These are phyloP conservation scores for Blastobotrys mokoenaii DNA, from an alignment of 805 yeast species.

Conservation along the genomic window DNA sequence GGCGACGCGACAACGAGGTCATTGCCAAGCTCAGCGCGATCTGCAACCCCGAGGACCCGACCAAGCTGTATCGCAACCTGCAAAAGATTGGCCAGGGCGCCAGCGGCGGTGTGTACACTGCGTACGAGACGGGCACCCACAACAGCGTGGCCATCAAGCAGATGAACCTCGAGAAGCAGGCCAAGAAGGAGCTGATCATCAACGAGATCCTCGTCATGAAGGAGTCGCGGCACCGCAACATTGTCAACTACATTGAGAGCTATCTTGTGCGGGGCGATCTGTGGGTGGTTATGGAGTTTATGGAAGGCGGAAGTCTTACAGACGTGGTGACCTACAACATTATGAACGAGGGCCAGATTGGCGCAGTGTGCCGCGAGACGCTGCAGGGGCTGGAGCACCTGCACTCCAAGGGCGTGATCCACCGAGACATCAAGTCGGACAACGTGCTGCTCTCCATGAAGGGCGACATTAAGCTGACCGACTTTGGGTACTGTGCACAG, in stretches of 20 bases:
- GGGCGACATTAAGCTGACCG: constrained; percentile 90
- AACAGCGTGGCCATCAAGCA: constrained; percentile 92
- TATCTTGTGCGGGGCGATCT: constrained; percentile 72
- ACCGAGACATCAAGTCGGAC: constrained; percentile 93
- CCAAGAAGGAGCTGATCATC: constrained; percentile 88
- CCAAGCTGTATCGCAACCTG: constrained; percentile 49
- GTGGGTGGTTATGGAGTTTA: constrained; percentile 98
- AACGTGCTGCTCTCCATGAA: constrained; percentile 73
- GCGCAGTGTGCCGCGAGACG: constrained; percentile 90
- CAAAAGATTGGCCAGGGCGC: constrained; percentile 85
- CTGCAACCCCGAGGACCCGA: constrained; percentile 82
- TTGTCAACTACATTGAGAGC: constrained; percentile 90
- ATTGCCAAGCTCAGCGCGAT: constrained; percentile 63
- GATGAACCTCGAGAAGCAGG: constrained; percentile 86
- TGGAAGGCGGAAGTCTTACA: constrained; percentile 97
- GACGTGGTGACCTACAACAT: constrained; percentile 88
- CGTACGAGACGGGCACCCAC: constrained; percentile 49
- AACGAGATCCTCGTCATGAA: constrained; percentile 96
- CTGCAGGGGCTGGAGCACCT: constrained; percentile 76
- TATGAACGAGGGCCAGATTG: constrained; percentile 91
- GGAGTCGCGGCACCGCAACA: constrained; percentile 87
- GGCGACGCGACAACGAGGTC: constrained; percentile 61
- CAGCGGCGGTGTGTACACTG: constrained; percentile 84
- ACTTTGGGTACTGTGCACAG: constrained; percentile 82
- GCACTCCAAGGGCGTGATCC: constrained; percentile 89